These are phyloP conservation scores for Ambrosia trifida DNA, from an alignment of 129 eudicot species.

Conservation along the genomic window DNA sequence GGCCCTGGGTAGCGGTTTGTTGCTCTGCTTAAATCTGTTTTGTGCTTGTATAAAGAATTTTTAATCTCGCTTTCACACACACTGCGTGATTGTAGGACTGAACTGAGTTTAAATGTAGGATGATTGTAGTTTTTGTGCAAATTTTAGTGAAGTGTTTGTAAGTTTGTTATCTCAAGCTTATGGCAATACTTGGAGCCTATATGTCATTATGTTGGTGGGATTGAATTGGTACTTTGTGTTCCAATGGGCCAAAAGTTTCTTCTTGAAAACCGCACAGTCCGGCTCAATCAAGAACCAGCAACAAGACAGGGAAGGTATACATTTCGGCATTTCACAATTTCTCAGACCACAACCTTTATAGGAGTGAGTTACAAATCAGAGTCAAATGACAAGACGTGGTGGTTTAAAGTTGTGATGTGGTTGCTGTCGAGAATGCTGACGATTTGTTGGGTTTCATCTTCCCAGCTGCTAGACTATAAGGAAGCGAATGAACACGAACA, in stretches of 20 bases:
- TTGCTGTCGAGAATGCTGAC: no score
- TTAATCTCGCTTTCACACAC: slow-evolving; percentile 11
- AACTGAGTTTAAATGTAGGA: slow-evolving; percentile 23
- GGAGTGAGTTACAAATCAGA: no score
- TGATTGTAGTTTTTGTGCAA: slow-evolving; percentile 26
- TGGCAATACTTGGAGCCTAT: not conserved
- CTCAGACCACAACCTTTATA: no score
- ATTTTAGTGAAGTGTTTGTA: slow-evolving; percentile 17
- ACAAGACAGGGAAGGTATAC: no score
- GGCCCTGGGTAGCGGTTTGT: slow-evolving; percentile 20
- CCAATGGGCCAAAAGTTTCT: not conserved
- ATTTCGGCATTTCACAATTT: no score
- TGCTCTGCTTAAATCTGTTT: not conserved
- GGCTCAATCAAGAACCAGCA: no score
- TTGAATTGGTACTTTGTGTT: not conserved
- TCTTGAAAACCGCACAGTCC: no score
- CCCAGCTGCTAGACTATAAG: no score
- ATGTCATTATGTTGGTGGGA: slow-evolving; percentile 1
- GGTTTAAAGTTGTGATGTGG: no score
- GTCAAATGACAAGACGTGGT: no score
- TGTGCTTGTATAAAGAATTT: slow-evolving; percentile 35
- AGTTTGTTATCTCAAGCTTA: slow-evolving; percentile 5
- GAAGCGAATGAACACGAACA: no score
- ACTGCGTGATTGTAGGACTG: slow-evolving; percentile 14
- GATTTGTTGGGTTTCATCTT: no score